These are phyloP conservation scores for Thermochaetoides thermophila DNA, from an alignment of 495 filamentous ascomycete genomes.

Conservation along the genomic window DNA sequence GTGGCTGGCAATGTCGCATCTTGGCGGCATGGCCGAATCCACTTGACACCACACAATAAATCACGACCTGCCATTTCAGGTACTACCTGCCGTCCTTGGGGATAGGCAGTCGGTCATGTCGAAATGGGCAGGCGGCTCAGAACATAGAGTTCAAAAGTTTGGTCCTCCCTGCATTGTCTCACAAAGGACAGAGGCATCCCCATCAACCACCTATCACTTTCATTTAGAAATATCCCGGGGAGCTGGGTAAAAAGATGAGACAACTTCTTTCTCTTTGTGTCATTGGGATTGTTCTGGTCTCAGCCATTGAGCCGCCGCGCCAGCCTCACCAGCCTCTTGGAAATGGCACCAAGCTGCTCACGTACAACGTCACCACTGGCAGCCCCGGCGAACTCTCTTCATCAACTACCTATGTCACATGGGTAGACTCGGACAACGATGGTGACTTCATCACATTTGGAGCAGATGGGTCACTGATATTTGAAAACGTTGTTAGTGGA, in stretches of 20 bases:
- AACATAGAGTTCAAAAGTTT: no score
- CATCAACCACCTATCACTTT: no score
- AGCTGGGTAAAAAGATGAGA: slow-evolving; percentile 7
- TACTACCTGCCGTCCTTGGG: no score
- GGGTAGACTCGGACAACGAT: slow-evolving; percentile 28
- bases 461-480: slow-evolving; percentile 27
- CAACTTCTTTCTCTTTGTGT: slow-evolving; percentile 5
- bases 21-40: no score
- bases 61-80: no score
- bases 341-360: slow-evolving; percentile 26
- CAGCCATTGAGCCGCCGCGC: slow-evolving; percentile 24
- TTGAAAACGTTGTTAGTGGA: slow-evolving; percentile 35
- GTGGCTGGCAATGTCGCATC: no score
- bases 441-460: slow-evolving; percentile 34
- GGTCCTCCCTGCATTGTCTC: no score
- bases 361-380: slow-evolving; percentile 27
- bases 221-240: no score
- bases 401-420: slow-evolving; percentile 26
- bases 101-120: no score
- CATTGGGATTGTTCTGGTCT: slow-evolving; percentile 6
- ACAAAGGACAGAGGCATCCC: no score
- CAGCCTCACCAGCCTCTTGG: slow-evolving; percentile 24
- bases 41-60: no score
- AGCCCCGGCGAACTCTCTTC: slow-evolving; percentile 15
- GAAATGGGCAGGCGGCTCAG: no score